phyloP scores from a whole-genome alignment of 768 basidiomycete species.

The Glaciozyma martinii region DNA sequence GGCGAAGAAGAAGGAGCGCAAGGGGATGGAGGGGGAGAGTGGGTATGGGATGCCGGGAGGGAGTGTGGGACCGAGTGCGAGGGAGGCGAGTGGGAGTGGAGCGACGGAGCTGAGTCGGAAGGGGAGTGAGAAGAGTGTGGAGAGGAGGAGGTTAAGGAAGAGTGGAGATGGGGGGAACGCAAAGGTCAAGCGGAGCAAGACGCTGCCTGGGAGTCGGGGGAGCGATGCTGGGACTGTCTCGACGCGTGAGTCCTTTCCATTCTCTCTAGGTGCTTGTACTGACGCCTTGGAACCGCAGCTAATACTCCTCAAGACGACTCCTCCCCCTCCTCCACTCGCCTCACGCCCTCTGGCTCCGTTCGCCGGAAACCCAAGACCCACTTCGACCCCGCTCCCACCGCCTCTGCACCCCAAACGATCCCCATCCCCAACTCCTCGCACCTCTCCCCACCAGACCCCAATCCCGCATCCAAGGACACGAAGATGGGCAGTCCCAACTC shows the following conservation, averaged over 20 bases:
- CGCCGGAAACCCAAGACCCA: too few relatives aligned
- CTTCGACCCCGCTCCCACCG: too few relatives aligned
- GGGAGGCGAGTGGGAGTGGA: not conserved
- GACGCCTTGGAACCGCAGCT: too few relatives aligned
- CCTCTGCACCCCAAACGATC: too few relatives aligned
- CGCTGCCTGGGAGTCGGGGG: not conserved
- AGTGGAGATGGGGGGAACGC: slow-evolving; percentile 12
- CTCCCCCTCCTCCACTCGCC: too few relatives aligned
- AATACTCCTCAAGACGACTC: too few relatives aligned
- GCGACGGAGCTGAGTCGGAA: slow-evolving; percentile 10
- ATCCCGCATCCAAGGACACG: too few relatives aligned
- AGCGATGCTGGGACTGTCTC: not conserved
- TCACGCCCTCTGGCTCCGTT: too few relatives aligned
- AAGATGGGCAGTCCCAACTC: too few relatives aligned
- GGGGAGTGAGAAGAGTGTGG: slow-evolving; percentile 31
- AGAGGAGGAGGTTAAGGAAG: slow-evolving; percentile 28
- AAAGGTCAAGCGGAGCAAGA: slow-evolving; percentile 31
- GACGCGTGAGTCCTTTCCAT: not conserved
- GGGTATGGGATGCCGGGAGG: not conserved
- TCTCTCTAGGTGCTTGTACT: not conserved
- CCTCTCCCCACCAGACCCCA: too few relatives aligned
- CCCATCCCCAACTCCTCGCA: too few relatives aligned
- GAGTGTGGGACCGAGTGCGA: not conserved
- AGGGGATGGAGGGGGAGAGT: slow-evolving; percentile 13
- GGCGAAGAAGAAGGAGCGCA: slow-evolving; percentile 22